phyloP scores from a whole-genome alignment of 2,329 filamentous ascomycete genomes.

The Remersonia thermophila region DNA sequence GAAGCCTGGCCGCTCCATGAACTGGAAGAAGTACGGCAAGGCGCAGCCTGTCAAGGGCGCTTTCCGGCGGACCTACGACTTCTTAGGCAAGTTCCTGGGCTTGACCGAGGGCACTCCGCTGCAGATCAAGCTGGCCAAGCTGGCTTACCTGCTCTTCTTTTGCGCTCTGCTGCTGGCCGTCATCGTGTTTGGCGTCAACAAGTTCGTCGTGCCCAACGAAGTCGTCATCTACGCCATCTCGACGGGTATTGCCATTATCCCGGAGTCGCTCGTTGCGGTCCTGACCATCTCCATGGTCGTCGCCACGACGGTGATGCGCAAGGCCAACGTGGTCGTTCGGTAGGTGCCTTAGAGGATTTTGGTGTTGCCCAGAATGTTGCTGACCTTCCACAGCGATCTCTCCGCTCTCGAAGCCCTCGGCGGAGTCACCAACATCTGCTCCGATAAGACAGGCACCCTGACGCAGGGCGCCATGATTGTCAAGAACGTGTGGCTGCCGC shows the following conservation, averaged over 20 bases:
- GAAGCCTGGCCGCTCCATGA: slow-evolving; percentile 32
- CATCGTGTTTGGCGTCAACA: slow-evolving; percentile 49
- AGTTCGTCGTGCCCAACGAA: slow-evolving; percentile 41
- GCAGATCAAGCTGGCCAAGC: slow-evolving; percentile 73
- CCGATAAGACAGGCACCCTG: slow-evolving; percentile 60
- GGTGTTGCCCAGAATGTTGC: slow-evolving; percentile 1
- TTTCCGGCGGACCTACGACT: slow-evolving; percentile 28
- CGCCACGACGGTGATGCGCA: slow-evolving; percentile 52
- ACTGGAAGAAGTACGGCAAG: slow-evolving; percentile 31
- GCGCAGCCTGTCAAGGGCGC: slow-evolving; percentile 28
- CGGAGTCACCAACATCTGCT: slow-evolving; percentile 61
- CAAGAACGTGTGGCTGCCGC: slow-evolving; percentile 52
- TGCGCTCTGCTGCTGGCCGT: slow-evolving; percentile 51
- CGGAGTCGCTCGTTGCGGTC: slow-evolving; percentile 55
- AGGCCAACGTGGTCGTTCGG: slow-evolving; percentile 52
- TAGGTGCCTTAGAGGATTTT: slow-evolving; percentile 8
- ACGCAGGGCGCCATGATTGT: slow-evolving; percentile 60
- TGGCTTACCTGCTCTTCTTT: slow-evolving; percentile 68
- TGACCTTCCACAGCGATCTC: slow-evolving; percentile 32
- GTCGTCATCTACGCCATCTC: slow-evolving; percentile 50
- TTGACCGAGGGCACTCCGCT: slow-evolving; percentile 63
- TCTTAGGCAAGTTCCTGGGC: slow-evolving; percentile 39
- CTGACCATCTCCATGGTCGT: slow-evolving; percentile 60
- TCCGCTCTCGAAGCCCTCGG: slow-evolving; percentile 57
- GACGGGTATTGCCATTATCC: slow-evolving; percentile 51